Base-by-base conservation (phyloP, 805 yeast species). In the Kazachstania viticola region DNA sequence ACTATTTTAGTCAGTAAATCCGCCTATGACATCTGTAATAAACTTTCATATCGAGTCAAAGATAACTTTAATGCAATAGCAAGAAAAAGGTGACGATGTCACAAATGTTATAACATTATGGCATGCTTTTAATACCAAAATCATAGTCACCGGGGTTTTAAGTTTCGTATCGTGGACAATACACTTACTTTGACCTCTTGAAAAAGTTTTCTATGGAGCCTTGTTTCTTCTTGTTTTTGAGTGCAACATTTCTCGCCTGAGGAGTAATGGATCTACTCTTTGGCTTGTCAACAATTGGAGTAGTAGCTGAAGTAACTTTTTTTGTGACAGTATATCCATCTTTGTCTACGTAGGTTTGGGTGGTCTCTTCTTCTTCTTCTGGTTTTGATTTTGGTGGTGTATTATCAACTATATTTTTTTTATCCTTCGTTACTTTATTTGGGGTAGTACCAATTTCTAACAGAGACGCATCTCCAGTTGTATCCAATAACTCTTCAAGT, bases 321-420 rank as follows among this genome's bases (percentile, higher is more conserved):
- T 43, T 44, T 4, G 58, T 53, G 9, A 55, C 58, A 19, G 44
- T 47, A 33, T 52, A 55, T 6, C 60, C 60, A 17, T 55, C 60
- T 11, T 52, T 52, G 30, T 55, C 60, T 3, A 51, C 41, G 26
- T 44, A 49, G 1, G 47, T 37, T 9, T 17, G 29, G 7, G 34
- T 17, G 17, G 35, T 34, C 14, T 33, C 38, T 33, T 34, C 38
- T n/a, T n/a, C 24, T n/a, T 21, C 26, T 17, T 12, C 36, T 14
- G 13, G 23, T 17, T 25, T 17, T 19, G 22, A 8, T 27, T 23
- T 23, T 27, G 29, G 13, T 30, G 32, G 24, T 21, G 7, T 29
- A 14, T 13, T 11, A 19, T 7, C 9, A 8, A 19, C 22, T 8
- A 11, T 8, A 19, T 19, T 4, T n/a, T 12, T n/a, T 6, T 14